Conservation (phyloP, 1,284 basidiomycete genomes). For the Ustilago trichophora region DNA sequence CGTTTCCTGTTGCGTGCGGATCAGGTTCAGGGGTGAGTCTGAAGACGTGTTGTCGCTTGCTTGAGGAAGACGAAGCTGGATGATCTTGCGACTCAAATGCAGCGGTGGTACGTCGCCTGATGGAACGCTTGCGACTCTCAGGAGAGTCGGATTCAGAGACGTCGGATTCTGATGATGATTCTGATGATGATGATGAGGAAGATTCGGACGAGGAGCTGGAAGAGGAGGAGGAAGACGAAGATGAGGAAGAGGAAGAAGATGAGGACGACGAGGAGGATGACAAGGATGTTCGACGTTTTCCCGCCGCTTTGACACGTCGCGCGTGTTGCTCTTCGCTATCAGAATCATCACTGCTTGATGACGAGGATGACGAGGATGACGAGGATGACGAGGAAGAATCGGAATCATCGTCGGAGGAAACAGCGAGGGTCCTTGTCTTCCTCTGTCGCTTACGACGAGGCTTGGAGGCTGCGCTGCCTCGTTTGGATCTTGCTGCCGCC, state of each 20-base stretch:
- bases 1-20: neutral
- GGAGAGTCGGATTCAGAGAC: slow-evolving; percentile 8
- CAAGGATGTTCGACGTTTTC: too few species aligned
- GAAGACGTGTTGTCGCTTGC: slow-evolving; percentile 14
- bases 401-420: slow-evolving; percentile 26
- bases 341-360: slow-evolving; percentile 15
- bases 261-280: slow-evolving; percentile 10
- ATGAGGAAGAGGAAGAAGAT: slow-evolving; percentile 9
- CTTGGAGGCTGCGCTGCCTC: slow-evolving; percentile 5
- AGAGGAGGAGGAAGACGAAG: slow-evolving; percentile 15
- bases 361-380: too few species aligned
- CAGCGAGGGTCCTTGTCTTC: slow-evolving; percentile 39
- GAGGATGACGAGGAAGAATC: too few species aligned
- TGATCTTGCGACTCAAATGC: neutral
- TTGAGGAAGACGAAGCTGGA: neutral
- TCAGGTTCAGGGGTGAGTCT: slow-evolving; percentile 29
- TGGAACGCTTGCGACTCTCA: neutral
- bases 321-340: neutral
- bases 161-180: slow-evolving; percentile 12
- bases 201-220: slow-evolving; percentile 4
- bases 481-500: slow-evolving; percentile 15
- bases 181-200: neutral
- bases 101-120: neutral
- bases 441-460: slow-evolving; percentile 30
- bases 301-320: too few species aligned